Base-by-base conservation (phyloP, 345 rosid genomes). In the Lumnitzera racemosa region DNA sequence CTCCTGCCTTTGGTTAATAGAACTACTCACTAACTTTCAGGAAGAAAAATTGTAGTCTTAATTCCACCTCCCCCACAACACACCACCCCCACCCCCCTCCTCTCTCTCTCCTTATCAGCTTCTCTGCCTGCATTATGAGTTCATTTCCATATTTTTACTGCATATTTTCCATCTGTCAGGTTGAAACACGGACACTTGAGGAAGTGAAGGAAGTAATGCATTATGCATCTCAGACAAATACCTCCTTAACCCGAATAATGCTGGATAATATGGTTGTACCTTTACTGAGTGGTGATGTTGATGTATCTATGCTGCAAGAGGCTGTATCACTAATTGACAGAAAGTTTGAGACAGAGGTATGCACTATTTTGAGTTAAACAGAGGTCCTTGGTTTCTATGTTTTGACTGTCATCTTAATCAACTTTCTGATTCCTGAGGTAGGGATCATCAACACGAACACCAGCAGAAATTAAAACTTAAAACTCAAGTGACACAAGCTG, bases 231-330 rank as follows among this genome's bases (percentile, higher is more conserved):
- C 80, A 81, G 59, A 68, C 75, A 25, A 66, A 72, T 76, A 81
- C 82, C 31, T 73, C 89, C 8, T 61, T 94, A 74, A 83, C 92
- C 58, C 75, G 97, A 62, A 88, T 90, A 76, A 94, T 86, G 97
- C 74, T 90, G 76, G 97, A 94, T 68, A 90, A 94, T 72, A 95
- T 90, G 99, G 96, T 88, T 62, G 72, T 88, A 25, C 96, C 99
- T 2, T 72, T 90, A 36, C 74, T 89, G 67, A 78, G 79, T 73
- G 96, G 97, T 51, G 95, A 90, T 63, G 71, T 88, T 51, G 92
- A 90, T 68, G 85, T 86, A 53, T 81, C 95, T 12, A 84, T 90
- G 97, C 99, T 94, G 67, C 74, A 74, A 70, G 83, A 75, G 68
- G 95, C 96, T 14, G 89, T 94, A 46, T 69, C 76, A 20, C 72